Conservation (phyloP, 2,329 filamentous ascomycete genomes). For the Ophiostoma quercus region DNA sequence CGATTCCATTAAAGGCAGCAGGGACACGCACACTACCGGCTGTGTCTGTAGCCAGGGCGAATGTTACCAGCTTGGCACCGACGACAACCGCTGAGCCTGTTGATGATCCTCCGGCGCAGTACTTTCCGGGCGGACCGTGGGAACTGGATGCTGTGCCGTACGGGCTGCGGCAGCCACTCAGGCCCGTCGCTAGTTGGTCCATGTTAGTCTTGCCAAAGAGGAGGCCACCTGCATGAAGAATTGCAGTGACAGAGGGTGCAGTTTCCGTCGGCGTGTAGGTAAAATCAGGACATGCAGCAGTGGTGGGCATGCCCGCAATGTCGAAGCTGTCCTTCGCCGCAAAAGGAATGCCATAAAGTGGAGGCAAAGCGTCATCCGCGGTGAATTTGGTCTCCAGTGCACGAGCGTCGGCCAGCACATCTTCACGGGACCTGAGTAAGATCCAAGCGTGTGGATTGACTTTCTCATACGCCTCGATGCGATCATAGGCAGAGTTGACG, state of each 20-base stretch:
- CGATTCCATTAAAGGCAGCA: neutral
- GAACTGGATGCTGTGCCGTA: constrained; percentile 43
- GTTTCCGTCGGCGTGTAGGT: neutral
- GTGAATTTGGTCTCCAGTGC: neutral
- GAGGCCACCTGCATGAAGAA: constrained; percentile 46
- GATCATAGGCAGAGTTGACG: neutral
- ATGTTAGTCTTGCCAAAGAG: constrained; percentile 55
- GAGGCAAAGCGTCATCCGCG: neutral
- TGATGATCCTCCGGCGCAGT: neutral
- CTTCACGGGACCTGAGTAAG: neutral
- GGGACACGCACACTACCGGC: neutral
- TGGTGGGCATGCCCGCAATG: neutral
- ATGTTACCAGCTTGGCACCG: neutral
- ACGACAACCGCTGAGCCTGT: neutral
- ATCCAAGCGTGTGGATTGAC: constrained; percentile 4
- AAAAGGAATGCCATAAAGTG: neutral
- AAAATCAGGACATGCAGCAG: neutral
- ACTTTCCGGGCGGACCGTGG: neutral
- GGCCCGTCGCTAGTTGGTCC: constrained; percentile 58
- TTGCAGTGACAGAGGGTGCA: neutral
- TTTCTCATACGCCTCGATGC: neutral
- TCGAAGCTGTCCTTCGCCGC: neutral
- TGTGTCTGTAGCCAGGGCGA: neutral
- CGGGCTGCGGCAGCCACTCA: constrained; percentile 51
- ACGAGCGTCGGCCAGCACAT: neutral